Base-by-base conservation (phyloP, 352 stramenopile genomes). In the Phytopythium vexans region DNA sequence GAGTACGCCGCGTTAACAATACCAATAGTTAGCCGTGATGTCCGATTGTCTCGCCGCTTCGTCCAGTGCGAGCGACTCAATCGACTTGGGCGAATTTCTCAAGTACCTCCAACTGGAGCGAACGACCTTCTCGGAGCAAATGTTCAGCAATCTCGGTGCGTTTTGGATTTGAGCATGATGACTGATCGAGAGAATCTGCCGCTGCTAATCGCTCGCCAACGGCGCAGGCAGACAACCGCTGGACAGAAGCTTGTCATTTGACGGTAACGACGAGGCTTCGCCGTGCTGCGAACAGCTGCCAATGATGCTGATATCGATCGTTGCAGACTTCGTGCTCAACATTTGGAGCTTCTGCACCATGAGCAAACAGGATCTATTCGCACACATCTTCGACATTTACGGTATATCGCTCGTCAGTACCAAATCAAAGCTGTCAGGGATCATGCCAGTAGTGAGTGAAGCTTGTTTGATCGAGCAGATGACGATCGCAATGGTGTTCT, bases 271-370 rank as follows among this genome's bases (percentile, higher is more conserved):
- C 14, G 5, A n/a, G 0, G 3, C 31, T 6, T 33, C 21, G 4
- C 50, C 27, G 38, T 27, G 3, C 11, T 9, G 38, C 21, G 8
- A 2, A 14, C 42, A 14, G 8, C 15, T n/a, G 27, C 21, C 11
- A 4, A 36, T 53, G 2, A 10, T 36, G 36, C 12, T 15, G 10
- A 6, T 21, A 36, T 38, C 37, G 12, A 21, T 9, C 14, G 9
- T 27, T 10, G 14, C 41, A 77, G 72, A 82, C 60, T 83, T 86
- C 48, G 46, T 86, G 10, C 36, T 80, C 31, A 83, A 83, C 46
- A 60, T 80, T 2, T 86, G 75, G 75, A 86, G 78, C 34, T 80
- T 83, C 40, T 83, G 75, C 38, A 82, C 72, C 3, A 86, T 86
- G 74, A 57, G 52, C 9, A 8, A 41, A 6, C 55, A 62, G 43